Base-by-base conservation (phyloP, 768 basidiomycete genomes). In the Suillus variegatus region DNA sequence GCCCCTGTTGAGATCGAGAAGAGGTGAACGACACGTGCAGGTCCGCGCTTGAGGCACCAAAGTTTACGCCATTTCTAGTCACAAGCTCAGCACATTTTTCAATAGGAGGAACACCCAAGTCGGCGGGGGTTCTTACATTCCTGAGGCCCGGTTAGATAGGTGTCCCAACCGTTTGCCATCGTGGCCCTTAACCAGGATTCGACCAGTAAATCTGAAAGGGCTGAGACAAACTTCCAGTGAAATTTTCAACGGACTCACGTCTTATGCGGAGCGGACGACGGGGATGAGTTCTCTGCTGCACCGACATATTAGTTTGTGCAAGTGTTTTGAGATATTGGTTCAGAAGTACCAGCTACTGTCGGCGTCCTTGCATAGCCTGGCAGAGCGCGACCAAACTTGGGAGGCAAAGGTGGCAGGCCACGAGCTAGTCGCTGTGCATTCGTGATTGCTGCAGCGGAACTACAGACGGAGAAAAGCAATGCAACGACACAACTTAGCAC, bases 381-480 rank as follows among this genome's bases (percentile, higher is more conserved):
- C 6, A 76, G 63, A 46, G 41, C 70, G 20, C 76, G 74, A 47
- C 70, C 73, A 62, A 80, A 80, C 51, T 72, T 74, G 46, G 68
- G 66, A 41, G 77, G 78, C 35, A 76, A 72, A 2, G 81, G 80
- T 40, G 81, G 78, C n/a, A 84, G 75, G 12, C 82, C 82, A 57
- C 81, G 78, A 41, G 82, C 82, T 64, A 84, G 69, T 51, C 83
- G 77, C 65, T 82, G 76, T 22, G 73, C 80, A 66, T 83, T 84
- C 13, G 82, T 81, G 67, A 67, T 49, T 35, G 76, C 67, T n/a
- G 66, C 67, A 51, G 67, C 67, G 20, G 61, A 58, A 40, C 63
- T 73, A 60, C 68, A 67, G 40, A 70, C 68, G 16, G 70, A 66
- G 63, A 71, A 60, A 40, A 71, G 36, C n/a, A 71, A 68, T 41